A percentile compares a stretch with the other conserved stretches of the same genome.
phyloP scores from a whole-genome alignment of 164 flowering plant genomes.

The Nymphaea thermarum region DNA sequence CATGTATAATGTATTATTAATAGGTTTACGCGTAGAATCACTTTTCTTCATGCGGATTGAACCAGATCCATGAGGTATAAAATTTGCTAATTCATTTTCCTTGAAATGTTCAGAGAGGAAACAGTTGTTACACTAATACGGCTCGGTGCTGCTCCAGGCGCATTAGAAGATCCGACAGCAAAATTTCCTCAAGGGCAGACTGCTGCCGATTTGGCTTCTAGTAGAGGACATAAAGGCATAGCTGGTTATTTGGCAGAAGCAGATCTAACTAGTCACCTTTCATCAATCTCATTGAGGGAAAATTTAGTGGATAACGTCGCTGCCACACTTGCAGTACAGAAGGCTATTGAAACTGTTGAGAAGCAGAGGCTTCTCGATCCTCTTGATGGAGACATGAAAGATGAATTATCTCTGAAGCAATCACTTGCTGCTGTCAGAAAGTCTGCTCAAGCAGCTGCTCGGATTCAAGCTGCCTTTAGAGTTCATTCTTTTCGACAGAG shows the following conservation, averaged over 20 bases:
- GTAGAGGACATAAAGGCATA: constrained; percentile 64
- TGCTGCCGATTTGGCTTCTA: constrained; percentile 74
- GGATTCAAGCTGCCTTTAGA: constrained; percentile 48
- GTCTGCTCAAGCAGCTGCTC: constrained; percentile 60
- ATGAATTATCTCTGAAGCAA: constrained; percentile 24
- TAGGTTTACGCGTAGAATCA: no score
- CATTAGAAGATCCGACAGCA: constrained; percentile 58
- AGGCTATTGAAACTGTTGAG: constrained; percentile 20
- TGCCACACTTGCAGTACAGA: constrained; percentile 26
- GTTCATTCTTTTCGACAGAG: constrained; percentile 40
- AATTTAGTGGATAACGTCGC: constrained; percentile 17
- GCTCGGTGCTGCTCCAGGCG: constrained; percentile 54
- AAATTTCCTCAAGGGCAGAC: constrained; percentile 51
- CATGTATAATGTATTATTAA: no score
- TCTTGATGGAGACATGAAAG: constrained; percentile 13
- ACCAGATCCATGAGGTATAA: not conserved
- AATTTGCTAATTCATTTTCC: not conserved
- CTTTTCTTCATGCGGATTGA: no score
- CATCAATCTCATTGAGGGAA: constrained; percentile 20
- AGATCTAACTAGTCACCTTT: constrained; percentile 34
- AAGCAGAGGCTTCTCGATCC: constrained; percentile 12
- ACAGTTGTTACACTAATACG: constrained; percentile 34
- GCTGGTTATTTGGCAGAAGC: constrained; percentile 75
- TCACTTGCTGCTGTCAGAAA: constrained; percentile 54
- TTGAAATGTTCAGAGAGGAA: constrained; percentile 35